Conservation (phyloP, 331 rosid species). For the Arachis monticola region DNA sequence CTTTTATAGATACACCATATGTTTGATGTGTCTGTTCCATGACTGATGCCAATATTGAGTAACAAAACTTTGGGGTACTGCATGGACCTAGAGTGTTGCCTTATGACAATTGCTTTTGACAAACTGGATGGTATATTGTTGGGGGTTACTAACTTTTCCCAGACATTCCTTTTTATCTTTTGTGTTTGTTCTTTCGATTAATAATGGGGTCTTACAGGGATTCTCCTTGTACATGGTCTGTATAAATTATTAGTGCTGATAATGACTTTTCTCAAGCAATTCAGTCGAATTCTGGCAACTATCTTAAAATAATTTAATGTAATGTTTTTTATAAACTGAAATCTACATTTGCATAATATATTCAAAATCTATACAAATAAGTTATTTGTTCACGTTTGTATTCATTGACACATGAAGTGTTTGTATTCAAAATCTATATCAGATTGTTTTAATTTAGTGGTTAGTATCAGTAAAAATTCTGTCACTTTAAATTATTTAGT, state of each 20-base stretch:
- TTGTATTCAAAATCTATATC: too few relatives aligned
- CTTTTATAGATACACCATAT: conserved; percentile 25
- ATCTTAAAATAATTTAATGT: too few relatives aligned
- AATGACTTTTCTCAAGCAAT: too few relatives aligned
- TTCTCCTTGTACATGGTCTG: too few relatives aligned
- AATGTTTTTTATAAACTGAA: too few relatives aligned
- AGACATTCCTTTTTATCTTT: not conserved
- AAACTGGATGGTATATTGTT: not conserved
- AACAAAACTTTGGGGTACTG: not conserved
- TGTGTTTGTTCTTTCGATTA: not conserved
- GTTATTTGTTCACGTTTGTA: not conserved
- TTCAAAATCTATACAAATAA: too few relatives aligned
- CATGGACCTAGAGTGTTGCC: not conserved
- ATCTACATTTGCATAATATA: too few relatives aligned
- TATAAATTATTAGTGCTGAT: too few relatives aligned
- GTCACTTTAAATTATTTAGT: not conserved
- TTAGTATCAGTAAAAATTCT: not conserved
- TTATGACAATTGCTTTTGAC: not conserved
- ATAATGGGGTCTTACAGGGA: too few relatives aligned
- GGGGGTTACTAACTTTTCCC: not conserved
- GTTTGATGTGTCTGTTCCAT: conserved; percentile 16
- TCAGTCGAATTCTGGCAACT: too few relatives aligned
- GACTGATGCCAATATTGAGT: conserved; percentile 8
- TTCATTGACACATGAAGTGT: too few relatives aligned
- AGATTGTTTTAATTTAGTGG: not conserved